Evolutionary conservation across 2,329 filamentous ascomycete genomes (phyloP), one percentile per base, ranked within the genome.

Genomic region (Beauveria sp.): DNA sequence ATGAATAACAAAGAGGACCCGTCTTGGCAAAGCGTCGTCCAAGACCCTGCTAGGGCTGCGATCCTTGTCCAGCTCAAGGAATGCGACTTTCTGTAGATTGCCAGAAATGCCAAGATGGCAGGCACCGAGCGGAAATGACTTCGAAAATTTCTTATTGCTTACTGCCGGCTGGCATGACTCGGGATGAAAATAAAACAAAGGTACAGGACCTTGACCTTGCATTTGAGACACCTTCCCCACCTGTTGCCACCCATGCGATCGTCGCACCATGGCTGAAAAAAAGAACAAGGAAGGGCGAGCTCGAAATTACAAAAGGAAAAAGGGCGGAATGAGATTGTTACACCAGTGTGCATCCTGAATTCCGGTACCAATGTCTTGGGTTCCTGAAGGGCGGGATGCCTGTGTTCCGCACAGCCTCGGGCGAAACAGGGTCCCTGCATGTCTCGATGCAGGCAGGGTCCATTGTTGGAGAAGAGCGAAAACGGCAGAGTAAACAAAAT

Each of bases 141-240:
- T 22, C 14, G 22, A 34, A 30, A 24, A 30, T 50, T 30, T 50
- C 14, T 42, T 26, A 10, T 58, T 24, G 55, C 45, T 52, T 52
- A 38, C 12, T 38, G 34, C 34, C 34, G 34, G 30, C 30, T 30
- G 56, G 56, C 34, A 51, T 59, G 38, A 52, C 47, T 59, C 46
- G 46, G 56, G 46, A 58, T 52, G 47, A 51, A 52, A 30, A 51
- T 51, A 59, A 59, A 58, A 59, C 56, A 45, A 45, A 45, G 56
- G 24, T 38, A 45, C 20, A 28, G 38, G 30, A 51, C 47, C 22
- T 59, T 51, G 57, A 50, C 45, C 20, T 50, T 42, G 45, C 8
- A 20, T 58, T 45, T 58, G 55, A 59, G 57, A 59, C 43, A 59
- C 16, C 30, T 52, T 58, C 57, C 38, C 57, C 57, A 59, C 57